Evolutionary conservation across 2,329 filamentous ascomycete species (phyloP).

Genomic region (Pseudogymnoascus sp.): DNA sequence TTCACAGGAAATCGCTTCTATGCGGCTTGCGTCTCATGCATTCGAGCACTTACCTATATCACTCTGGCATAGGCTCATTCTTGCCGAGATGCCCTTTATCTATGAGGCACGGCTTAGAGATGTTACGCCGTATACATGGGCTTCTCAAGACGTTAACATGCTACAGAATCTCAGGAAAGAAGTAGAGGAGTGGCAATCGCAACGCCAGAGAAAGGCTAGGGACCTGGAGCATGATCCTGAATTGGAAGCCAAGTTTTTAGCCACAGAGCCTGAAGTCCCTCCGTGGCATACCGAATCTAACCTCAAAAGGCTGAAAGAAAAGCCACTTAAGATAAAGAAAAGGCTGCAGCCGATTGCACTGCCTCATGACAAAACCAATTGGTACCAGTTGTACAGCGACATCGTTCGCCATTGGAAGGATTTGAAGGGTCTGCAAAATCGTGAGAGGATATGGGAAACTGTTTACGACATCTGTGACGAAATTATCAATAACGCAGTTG

Average conservation of each 20-base stretch:
- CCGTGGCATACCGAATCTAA: not conserved
- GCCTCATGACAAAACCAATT: constrained; percentile 19
- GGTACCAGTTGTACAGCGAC: constrained; percentile 20
- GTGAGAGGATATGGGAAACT: constrained; percentile 23
- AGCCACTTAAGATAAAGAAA: not conserved
- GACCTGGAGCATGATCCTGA: not conserved
- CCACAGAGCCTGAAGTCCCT: not conserved
- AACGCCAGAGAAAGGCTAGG: not conserved
- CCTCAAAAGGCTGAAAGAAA: not conserved
- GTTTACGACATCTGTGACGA: constrained; percentile 16
- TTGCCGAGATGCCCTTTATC: constrained; percentile 24
- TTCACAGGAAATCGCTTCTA: constrained; percentile 20
- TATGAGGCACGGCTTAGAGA: constrained; percentile 18
- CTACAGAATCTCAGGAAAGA: not conserved
- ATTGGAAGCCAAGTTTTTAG: not conserved
- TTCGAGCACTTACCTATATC: constrained; percentile 21
- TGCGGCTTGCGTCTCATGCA: constrained; percentile 20
- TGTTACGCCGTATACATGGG: constrained; percentile 7
- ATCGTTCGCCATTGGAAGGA: constrained; percentile 19
- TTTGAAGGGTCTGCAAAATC: constrained; percentile 24
- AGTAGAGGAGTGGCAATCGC: not conserved
- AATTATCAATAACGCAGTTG: not conserved
- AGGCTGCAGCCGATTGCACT: not conserved
- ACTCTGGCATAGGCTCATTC: constrained; percentile 20
- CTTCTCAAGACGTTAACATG: not conserved